phyloP scores from a whole-genome alignment of 148 eudicot genomes.

The Heliamphora exappendiculata region DNA sequence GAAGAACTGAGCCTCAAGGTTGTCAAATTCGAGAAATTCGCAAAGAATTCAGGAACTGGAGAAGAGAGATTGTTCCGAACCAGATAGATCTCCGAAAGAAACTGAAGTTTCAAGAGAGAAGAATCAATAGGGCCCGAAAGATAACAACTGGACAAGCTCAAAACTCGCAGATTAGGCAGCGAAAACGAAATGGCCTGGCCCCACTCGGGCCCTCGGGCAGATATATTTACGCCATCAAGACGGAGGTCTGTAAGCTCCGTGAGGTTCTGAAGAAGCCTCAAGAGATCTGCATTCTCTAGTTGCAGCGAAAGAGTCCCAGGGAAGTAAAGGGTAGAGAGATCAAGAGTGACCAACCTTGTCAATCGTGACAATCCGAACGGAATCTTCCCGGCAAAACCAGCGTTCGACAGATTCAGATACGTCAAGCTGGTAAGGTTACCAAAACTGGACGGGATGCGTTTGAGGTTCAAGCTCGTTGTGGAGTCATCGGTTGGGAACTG shows the following conservation, averaged over 20 bases:
- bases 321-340: constrained; percentile 10
- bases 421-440: constrained; percentile 19
- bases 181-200: constrained; percentile 7
- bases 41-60: constrained; percentile 13
- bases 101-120: neutral
- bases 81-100: constrained; percentile 1
- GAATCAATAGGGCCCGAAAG: constrained; percentile 17
- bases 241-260: constrained; percentile 1
- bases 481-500: too few species aligned
- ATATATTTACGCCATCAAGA: constrained; percentile 16
- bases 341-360: constrained; percentile 19
- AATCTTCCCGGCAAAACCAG: constrained; percentile 31
- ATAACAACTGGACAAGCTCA: constrained; percentile 13
- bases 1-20: neutral
- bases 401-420: constrained; percentile 26
- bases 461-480: constrained; percentile 13
- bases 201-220: neutral
- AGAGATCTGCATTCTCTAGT: neutral
- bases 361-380: constrained; percentile 20
- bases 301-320: neutral
- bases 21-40: neutral
- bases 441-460: constrained; percentile 16
- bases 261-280: neutral
- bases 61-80: neutral
- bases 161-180: constrained; percentile 9